Evolutionary conservation across 768 basidiomycete species (phyloP), one percentile per base, ranked within the genome.

Genomic region (Cyathus striatus): DNA sequence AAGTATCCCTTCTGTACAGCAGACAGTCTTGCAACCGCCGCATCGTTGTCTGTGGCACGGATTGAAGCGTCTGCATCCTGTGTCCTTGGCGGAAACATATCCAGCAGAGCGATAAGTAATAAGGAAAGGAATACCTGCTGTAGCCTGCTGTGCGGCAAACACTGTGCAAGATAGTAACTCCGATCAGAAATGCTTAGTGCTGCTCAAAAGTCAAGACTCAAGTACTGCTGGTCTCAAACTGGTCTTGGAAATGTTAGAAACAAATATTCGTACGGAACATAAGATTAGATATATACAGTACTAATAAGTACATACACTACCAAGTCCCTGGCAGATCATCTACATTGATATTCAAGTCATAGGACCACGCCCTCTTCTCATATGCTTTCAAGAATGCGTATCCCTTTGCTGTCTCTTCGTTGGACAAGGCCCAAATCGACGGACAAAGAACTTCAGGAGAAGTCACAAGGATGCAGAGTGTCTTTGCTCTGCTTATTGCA

Each of bases 1-100:
- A 96, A 62, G 58, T 98, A 97, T n/a, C 76, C 74, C 50, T 83
- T 82, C 44, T 76, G 75, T 5, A 83, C 79, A 13, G 94, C 92
- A n/a, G 91, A 96, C 7, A 87, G 66, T 16, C 90, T 76, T n/a
- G 90, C 89, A 3, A 84, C 64, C 3, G 86, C 80, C 0, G 92
- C 91, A 55, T 94, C 91, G 21, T 73, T 71, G 62, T 95, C 90
- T 1, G 91, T 94, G 22, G 76, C 72, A 35, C 90, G 84, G 41
- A 87, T 72, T 18, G 86, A 68, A 21, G 71, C 68, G 55, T 89
- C 86, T 3, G 68, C 46, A 47, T 84, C 82, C 37, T 3, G 24
- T 10, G 40, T 9, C 14, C 40, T n/a, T 9, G 40, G 40, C 6
- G 40, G 40, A 41, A 22, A n/a, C 40, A 41, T 41, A 18, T n/a